phyloP scores from a whole-genome alignment of 2,329 filamentous ascomycete species.

The Aspergillus thermomutatus region DNA sequence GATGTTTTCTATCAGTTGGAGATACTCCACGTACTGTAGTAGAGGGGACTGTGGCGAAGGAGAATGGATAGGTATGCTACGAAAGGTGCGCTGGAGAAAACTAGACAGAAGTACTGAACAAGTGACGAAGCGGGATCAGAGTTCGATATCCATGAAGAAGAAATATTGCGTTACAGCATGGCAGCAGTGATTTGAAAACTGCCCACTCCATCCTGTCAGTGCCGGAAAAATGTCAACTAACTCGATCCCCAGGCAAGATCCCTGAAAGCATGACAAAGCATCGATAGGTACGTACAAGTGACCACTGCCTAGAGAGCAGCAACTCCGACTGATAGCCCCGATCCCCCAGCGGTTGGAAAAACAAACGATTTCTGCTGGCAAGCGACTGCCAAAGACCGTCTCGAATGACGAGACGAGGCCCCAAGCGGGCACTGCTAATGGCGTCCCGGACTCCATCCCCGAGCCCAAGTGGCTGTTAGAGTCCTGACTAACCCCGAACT shows the following conservation, averaged over 20 bases:
- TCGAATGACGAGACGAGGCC: not conserved
- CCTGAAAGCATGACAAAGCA: not conserved
- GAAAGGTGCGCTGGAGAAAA: not conserved
- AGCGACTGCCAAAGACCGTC: not conserved
- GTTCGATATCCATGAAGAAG: not conserved
- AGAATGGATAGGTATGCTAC: not conserved
- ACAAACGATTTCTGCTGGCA: not conserved
- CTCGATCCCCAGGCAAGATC: not conserved
- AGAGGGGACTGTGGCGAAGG: not conserved
- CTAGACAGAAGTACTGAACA: not conserved
- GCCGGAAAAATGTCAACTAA: not conserved
- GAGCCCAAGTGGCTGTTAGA: not conserved
- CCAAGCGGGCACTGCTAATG: not conserved
- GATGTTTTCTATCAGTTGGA: not conserved
- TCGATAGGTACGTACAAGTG: not conserved
- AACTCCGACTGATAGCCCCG: too few relatives aligned
- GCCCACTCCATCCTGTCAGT: not conserved
- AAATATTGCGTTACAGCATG: too few relatives aligned
- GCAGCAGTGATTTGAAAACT: not conserved
- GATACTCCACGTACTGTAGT: not conserved
- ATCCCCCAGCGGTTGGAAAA: not conserved
- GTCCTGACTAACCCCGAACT: not conserved
- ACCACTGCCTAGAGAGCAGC: not conserved
- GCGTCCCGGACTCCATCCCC: not conserved
- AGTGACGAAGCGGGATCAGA: not conserved